Conservation (phyloP, 2,329 filamentous ascomycete species). For the Zasmidium angulare region DNA sequence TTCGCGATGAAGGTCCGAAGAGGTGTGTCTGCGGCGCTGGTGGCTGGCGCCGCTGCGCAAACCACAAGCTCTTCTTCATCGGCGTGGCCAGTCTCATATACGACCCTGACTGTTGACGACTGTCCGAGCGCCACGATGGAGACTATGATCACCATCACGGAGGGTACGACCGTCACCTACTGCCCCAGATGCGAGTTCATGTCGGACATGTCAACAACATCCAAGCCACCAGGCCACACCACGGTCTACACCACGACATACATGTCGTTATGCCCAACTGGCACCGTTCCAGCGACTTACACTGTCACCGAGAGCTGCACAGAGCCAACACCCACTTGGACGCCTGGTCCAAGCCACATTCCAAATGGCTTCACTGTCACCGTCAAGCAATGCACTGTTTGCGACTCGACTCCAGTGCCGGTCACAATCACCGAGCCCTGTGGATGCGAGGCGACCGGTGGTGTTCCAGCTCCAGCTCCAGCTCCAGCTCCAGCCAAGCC, state of each 20-base stretch:
- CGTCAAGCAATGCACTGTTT: conserved; percentile 35
- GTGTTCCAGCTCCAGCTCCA: conserved; percentile 19
- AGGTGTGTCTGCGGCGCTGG: conserved; percentile 24
- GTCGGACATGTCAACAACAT: too few relatives aligned
- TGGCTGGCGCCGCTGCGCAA: conserved; percentile 30
- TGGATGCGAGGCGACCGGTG: conserved; percentile 32
- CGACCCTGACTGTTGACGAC: conserved; percentile 34
- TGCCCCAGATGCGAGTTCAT: conserved; percentile 38
- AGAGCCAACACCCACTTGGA: conserved; percentile 36
- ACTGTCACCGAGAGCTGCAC: conserved; percentile 40
- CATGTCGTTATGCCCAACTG: conserved; percentile 36
- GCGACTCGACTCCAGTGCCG: conserved; percentile 29
- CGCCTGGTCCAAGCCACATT: conserved; percentile 33
- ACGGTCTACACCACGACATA: conserved; percentile 40
- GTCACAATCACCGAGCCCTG: conserved; percentile 40
- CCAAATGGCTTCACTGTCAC: conserved; percentile 38
- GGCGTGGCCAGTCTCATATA: conserved; percentile 32
- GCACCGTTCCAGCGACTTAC: conserved; percentile 33
- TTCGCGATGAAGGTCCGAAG: conserved; percentile 30
- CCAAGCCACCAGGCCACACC: conserved; percentile 28
- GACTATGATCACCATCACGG: conserved; percentile 37
- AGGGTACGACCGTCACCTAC: conserved; percentile 37
- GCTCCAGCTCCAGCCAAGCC: conserved; percentile 17
- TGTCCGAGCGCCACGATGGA: conserved; percentile 32
- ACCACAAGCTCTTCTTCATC: conserved; percentile 6